Evolutionary conservation across 2,329 filamentous ascomycete species (phyloP).

Genomic region (Ophiostoma perfectum): DNA sequence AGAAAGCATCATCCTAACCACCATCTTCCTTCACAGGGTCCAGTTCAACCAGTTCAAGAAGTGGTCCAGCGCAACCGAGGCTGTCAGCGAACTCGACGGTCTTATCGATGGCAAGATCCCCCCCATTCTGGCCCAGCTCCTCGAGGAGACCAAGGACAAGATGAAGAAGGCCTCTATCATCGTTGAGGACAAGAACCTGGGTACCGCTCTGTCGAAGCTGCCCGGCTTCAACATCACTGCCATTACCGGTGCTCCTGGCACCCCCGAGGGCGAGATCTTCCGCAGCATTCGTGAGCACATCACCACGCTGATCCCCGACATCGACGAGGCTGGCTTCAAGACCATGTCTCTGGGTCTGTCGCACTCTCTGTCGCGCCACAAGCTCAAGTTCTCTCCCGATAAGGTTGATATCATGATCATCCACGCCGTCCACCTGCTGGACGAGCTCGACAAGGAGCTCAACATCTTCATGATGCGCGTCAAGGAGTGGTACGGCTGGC

Average conservation of each 20-base stretch:
- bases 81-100: conserved; percentile 82
- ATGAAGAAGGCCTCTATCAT: conserved; percentile 85
- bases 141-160: conserved; percentile 91
- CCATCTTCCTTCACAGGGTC: conserved; percentile 48
- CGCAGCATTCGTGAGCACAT: conserved; percentile 90
- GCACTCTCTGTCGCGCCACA: conserved; percentile 93
- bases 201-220: conserved; percentile 85
- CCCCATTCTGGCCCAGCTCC: conserved; percentile 71
- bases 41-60: conserved; percentile 97
- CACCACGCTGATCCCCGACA: conserved; percentile 81
- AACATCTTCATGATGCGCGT: conserved; percentile 99
- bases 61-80: conserved; percentile 87
- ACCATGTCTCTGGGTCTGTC: conserved; percentile 95
- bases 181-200: conserved; percentile 88
- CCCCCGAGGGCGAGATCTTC: conserved; percentile 80
- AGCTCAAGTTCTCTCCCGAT: conserved; percentile 96
- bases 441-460: conserved; percentile 96
- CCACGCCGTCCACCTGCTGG: conserved; percentile 86
- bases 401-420: conserved; percentile 99
- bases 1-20: background rate
- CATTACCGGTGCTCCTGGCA: conserved; percentile 73
- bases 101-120: conserved; percentile 94
- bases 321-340: conserved; percentile 77
- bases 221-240: conserved; percentile 80
- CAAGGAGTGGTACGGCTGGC: conserved; percentile 99